These are phyloP conservation scores for Hortiboletus flavorubellus DNA, from an alignment of 768 basidiomycete genomes.

Conservation along the genomic window DNA sequence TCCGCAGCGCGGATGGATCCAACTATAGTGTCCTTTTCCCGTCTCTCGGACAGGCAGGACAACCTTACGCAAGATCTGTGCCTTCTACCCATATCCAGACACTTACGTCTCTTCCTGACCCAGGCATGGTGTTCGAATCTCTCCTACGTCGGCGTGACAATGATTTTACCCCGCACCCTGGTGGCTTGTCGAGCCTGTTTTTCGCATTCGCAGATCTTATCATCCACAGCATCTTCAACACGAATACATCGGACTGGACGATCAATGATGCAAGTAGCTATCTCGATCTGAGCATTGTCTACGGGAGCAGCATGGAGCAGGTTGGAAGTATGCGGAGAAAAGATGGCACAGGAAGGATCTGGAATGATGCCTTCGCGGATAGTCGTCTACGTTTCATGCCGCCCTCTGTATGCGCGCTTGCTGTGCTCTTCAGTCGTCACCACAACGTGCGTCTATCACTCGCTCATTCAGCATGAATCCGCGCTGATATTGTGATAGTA, in stretches of 20 bases:
- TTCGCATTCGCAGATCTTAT: constrained; percentile 79
- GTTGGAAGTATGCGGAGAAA: constrained; percentile 51
- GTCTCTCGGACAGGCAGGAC: constrained; percentile 53
- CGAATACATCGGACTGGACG: constrained; percentile 42
- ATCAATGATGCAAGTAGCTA: constrained; percentile 70
- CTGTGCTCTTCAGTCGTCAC: constrained; percentile 68
- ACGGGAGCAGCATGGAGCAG: constrained; percentile 53
- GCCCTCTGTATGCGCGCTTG: constrained; percentile 62
- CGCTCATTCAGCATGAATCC: neutral
- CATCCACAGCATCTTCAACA: constrained; percentile 72
- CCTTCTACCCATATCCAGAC: constrained; percentile 45
- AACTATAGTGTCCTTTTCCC: constrained; percentile 56
- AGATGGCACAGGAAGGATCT: constrained; percentile 67
- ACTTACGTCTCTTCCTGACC: constrained; percentile 52
- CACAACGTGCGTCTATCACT: constrained; percentile 54
- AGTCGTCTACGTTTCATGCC: constrained; percentile 65
- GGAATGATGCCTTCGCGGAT: constrained; percentile 70
- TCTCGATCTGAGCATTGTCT: constrained; percentile 71
- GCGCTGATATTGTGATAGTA: constrained; percentile 42
- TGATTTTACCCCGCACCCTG: constrained; percentile 53
- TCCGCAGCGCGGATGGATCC: constrained; percentile 57
- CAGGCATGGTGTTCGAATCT: constrained; percentile 67
- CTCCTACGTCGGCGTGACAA: constrained; percentile 44
- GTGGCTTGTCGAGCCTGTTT: constrained; percentile 68
- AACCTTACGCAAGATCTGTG: constrained; percentile 68